Percentiles rank a stretch among this genome's conserved stretches.
Conservation (phyloP, 192 early-diverging fungal genomes). For the Coemansia sp. region DNA sequence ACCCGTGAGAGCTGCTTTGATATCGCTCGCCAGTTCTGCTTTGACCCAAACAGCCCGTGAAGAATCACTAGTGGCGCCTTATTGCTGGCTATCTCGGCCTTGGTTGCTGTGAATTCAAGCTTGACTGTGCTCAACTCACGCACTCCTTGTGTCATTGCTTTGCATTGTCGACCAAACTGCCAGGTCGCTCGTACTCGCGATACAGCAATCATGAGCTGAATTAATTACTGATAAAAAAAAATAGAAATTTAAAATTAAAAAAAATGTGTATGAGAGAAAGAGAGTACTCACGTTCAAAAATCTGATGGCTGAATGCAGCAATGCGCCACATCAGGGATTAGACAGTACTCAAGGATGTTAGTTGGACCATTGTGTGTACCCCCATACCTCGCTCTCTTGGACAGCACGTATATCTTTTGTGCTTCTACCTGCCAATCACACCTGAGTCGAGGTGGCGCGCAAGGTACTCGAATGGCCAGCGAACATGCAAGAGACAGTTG, state of each 20-base stretch:
- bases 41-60: conserved; percentile 92
- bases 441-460: no score
- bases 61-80: conserved; percentile 70
- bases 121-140: conserved; percentile 28
- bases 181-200: conserved; percentile 7
- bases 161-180: not conserved
- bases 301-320: no score
- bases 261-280: not conserved
- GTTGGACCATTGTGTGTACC: no score
- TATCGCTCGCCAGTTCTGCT: conserved; percentile 91
- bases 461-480: no score
- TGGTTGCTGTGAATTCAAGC: conserved; percentile 24
- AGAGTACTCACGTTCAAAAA: not conserved
- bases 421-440: no score
- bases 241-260: not conserved
- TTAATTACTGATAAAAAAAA: not conserved
- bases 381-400: no score
- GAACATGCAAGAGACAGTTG: no score
- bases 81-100: not conserved
- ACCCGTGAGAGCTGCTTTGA: conserved; percentile 68
- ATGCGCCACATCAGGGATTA: no score
- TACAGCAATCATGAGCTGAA: not conserved
- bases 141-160: not conserved
- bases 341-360: no score
- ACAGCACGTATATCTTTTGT: no score